Percentiles rank a stretch among this genome's conserved stretches.
Evolutionary conservation across 2,329 filamentous ascomycete genomes (phyloP).

Genomic region (Pezicula radicicola): DNA sequence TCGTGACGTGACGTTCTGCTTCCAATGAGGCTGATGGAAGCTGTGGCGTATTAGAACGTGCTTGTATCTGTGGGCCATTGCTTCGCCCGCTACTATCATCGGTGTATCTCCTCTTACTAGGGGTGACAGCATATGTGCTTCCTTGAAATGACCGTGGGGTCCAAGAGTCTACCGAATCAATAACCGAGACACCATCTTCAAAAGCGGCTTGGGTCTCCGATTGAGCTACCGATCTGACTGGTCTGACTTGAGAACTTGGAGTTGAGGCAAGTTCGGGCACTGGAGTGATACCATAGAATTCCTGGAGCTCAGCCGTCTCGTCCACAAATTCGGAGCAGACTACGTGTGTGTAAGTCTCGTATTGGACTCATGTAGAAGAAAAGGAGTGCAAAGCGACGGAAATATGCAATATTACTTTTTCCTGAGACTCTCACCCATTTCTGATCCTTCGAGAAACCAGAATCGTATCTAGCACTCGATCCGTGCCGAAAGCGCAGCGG

Average conservation of each 20-base stretch:
- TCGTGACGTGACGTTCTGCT: neutral
- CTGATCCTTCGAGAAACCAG: conserved; percentile 29
- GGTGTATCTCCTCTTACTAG: neutral
- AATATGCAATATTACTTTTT: conserved; percentile 16
- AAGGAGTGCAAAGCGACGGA: too few relatives aligned
- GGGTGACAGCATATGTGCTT: neutral
- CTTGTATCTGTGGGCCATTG: neutral
- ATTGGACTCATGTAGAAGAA: neutral
- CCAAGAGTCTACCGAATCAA: too few relatives aligned
- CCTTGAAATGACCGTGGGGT: too few relatives aligned
- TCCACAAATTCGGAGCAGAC: conserved; percentile 20
- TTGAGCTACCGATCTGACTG: neutral
- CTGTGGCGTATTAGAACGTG: too few relatives aligned
- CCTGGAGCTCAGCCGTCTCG: conserved; percentile 14
- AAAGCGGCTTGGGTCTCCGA: neutral
- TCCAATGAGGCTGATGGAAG: neutral
- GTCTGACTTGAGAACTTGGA: neutral
- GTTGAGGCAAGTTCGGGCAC: neutral
- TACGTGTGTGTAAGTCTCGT: neutral
- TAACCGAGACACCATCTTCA: neutral
- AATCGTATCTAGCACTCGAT: conserved; percentile 29
- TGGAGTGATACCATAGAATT: conserved; percentile 10
- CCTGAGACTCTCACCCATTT: conserved; percentile 27
- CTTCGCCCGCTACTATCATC: neutral
- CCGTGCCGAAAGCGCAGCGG: conserved; percentile 27